Conservation (phyloP, 352 stramenopile genomes). For the Halophytophthora polymorphica region DNA sequence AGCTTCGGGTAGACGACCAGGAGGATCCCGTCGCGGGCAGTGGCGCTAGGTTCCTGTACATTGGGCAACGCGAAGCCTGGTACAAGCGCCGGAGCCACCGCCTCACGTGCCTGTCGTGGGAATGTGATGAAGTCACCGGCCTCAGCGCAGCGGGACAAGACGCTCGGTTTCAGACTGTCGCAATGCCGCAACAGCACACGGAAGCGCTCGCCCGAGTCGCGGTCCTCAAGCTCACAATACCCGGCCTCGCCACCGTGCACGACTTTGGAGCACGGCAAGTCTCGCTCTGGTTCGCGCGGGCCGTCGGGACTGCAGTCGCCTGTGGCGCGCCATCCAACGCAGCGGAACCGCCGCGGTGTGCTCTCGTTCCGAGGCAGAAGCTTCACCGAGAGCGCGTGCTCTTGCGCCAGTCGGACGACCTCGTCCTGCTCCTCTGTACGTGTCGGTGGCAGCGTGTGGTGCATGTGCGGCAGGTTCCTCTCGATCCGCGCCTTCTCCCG, state of each 20-base stretch:
- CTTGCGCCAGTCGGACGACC: no score
- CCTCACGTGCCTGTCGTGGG: no score
- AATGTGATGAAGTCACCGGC: slow-evolving; percentile 28
- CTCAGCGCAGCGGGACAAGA: slow-evolving; percentile 24
- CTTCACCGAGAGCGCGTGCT: no score
- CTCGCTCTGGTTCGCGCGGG: not conserved
- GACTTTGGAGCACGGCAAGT: not conserved
- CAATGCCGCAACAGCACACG: slow-evolving; percentile 18
- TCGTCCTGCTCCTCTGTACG: no score
- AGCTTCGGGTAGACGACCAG: slow-evolving; percentile 41
- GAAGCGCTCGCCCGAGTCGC: slow-evolving; percentile 9
- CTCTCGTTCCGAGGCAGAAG: no score
- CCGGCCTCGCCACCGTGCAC: slow-evolving; percentile 15
- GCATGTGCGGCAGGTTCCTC: no score
- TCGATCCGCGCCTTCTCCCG: no score
- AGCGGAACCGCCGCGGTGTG: no score
- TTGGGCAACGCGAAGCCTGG: not conserved
- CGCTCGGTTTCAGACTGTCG: slow-evolving; percentile 8
- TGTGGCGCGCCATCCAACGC: slow-evolving; percentile 7
- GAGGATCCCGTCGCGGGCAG: slow-evolving; percentile 19
- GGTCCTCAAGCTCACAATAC: slow-evolving; percentile 33
- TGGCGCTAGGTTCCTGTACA: slow-evolving; percentile 11
- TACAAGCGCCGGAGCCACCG: no score
- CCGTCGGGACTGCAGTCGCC: slow-evolving; percentile 3
- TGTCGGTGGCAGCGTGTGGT: no score